Conservation (phyloP, 148 eudicot genomes). For the Chenopodium berlandieri region DNA sequence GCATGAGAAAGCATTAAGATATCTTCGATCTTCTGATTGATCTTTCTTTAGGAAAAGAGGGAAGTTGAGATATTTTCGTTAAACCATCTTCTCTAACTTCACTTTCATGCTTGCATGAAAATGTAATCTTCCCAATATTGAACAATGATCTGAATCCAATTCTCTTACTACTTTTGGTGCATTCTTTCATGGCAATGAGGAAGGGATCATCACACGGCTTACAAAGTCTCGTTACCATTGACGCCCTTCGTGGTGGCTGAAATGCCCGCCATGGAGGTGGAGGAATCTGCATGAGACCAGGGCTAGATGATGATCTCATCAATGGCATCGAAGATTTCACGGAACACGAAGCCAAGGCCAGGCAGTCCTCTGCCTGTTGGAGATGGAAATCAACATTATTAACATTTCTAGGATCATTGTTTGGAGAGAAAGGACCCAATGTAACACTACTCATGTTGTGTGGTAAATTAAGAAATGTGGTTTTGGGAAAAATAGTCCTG, state of each 20-base stretch:
- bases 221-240: neutral
- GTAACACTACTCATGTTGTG: neutral
- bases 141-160: neutral
- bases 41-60: constrained; percentile 7
- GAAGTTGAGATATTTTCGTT: constrained; percentile 9
- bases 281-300: constrained; percentile 7
- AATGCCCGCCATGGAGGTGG: constrained; percentile 11
- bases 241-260: neutral
- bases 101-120: constrained; percentile 20
- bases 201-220: constrained; percentile 16
- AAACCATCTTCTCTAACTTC: constrained; percentile 17
- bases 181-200: constrained; percentile 17
- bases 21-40: neutral
- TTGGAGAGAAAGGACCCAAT: neutral
- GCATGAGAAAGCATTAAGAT: neutral
- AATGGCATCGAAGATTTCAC: neutral
- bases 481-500: neutral
- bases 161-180: constrained; percentile 13
- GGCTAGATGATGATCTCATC: neutral
- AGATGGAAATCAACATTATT: neutral
- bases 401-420: neutral
- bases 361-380: neutral
- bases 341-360: neutral
- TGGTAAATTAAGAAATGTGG: neutral
- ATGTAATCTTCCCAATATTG: constrained; percentile 1